Evolutionary conservation across 2,329 filamentous ascomycete genomes (phyloP).

Genomic region (Trichophyton mentagrophytes): DNA sequence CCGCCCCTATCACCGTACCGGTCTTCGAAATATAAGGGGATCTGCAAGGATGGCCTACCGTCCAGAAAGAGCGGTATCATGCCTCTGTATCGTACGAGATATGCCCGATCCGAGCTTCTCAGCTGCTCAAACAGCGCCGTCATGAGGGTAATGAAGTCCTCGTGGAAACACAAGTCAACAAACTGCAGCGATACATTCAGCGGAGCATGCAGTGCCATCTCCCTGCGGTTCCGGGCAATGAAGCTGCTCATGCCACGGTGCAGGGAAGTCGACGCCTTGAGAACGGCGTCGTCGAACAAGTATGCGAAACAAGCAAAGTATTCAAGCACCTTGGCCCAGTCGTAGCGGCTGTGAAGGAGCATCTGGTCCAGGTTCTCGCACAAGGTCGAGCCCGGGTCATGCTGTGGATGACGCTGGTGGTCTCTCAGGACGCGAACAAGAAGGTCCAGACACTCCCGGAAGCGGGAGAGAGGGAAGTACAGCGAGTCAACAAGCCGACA

Average conservation of each 20-base stretch:
- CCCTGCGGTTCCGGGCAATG: neutral
- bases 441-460: neutral
- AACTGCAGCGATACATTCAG: constrained; percentile 3
- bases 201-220: neutral
- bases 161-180: neutral
- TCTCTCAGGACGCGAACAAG: neutral
- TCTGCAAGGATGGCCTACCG: neutral
- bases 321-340: neutral
- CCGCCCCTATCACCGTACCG: neutral
- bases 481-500: neutral
- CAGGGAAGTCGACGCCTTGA: neutral
- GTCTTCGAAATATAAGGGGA: neutral
- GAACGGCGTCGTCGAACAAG: neutral
- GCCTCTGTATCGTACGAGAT: neutral
- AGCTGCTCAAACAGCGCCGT: neutral
- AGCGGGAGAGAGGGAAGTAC: neutral
- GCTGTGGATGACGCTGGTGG: neutral
- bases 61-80: neutral
- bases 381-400: neutral
- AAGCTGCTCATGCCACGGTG: neutral
- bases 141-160: neutral
- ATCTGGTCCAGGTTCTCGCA: neutral
- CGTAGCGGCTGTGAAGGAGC: neutral
- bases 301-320: neutral
- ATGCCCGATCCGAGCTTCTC: neutral